Base-by-base conservation (phyloP, 345 rosid species). In the Hirschfeldia incana region DNA sequence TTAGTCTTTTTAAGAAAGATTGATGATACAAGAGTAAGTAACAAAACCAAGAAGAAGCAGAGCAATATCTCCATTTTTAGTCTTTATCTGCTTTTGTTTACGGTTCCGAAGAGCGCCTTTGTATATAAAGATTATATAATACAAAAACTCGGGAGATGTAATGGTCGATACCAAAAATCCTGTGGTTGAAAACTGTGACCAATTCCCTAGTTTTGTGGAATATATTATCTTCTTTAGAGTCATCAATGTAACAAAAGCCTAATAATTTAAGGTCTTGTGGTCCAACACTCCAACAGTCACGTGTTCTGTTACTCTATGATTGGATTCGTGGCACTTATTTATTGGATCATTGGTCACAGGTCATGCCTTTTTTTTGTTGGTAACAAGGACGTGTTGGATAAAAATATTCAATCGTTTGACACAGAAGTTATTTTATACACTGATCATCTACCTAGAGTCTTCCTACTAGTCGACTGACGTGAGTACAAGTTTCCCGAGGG, bases 61-160 rank as follows among this genome's bases (percentile, higher is more conserved):
- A 72, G 17, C 67, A 81, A 59, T 59, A 76, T 55, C 3, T 60
- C 46, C 83, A 80, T 80, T 65, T 44, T 69, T 2, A n/a, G 2
- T 58, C 44, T 30, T 61, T 17, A 26, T 63, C 57, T 70, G 75
- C 36, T 76, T 64, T 30, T 34, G 37, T 34, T 21, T 21, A 34
- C 8, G 44, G 9, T 30, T 46, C 64, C 13, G 5, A 68, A 32
- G 67, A 28, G 67, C 4, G 49, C 49, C 49, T 42, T 42, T 60
- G 49, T 42, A 42, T 42, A 42, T 42, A 42, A 10, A 10, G 15
- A 34, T 21, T 21, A 44, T 42, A 42, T 37, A 11, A 44, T 44
- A 44, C 21, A 46, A 4, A 4, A 4, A 46, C 6, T 46, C 7
- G 55, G 15, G 13, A 46, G 16, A 46, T 46, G 55, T 4, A 5